These are phyloP conservation scores for Corylus heterophylla DNA, from an alignment of 306 rosid species.

Conservation along the genomic window DNA sequence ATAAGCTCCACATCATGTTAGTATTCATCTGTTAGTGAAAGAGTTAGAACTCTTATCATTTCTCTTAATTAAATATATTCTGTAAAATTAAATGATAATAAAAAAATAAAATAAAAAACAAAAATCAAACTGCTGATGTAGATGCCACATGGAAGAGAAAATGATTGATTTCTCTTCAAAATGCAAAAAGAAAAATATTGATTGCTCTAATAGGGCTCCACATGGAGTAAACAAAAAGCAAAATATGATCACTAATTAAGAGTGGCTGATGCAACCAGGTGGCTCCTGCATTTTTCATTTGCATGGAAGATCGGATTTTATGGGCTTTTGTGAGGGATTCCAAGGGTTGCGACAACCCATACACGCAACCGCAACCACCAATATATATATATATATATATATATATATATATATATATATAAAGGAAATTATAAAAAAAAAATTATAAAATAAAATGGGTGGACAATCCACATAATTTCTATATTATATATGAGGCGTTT, in stretches of 20 bases:
- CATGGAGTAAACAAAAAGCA: not conserved
- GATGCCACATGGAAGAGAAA: not conserved
- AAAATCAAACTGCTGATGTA: not conserved
- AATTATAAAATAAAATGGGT: no score
- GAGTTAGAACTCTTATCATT: no score
- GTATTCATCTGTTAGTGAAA: no score
- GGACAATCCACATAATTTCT: not conserved
- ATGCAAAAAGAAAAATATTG: not conserved
- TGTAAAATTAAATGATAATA: no score
- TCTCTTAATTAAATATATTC: no score
- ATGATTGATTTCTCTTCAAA: not conserved
- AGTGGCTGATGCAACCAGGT: not conserved
- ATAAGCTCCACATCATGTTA: no score
- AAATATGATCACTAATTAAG: no score
- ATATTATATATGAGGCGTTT: not conserved
- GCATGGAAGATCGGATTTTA: not conserved
- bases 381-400: not conserved
- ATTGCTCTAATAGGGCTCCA: not conserved
- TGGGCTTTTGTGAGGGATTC: not conserved
- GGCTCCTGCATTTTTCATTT: not conserved
- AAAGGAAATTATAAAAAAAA: no score
- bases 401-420: no score
- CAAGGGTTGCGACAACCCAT: not conserved
- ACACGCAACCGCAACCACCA: not conserved
- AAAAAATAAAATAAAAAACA: no score